Percentiles rank a stretch among this genome's conserved stretches.
Conservation (phyloP, 1,139 yeast genomes). For the Debaryomycetaceae sp. region DNA sequence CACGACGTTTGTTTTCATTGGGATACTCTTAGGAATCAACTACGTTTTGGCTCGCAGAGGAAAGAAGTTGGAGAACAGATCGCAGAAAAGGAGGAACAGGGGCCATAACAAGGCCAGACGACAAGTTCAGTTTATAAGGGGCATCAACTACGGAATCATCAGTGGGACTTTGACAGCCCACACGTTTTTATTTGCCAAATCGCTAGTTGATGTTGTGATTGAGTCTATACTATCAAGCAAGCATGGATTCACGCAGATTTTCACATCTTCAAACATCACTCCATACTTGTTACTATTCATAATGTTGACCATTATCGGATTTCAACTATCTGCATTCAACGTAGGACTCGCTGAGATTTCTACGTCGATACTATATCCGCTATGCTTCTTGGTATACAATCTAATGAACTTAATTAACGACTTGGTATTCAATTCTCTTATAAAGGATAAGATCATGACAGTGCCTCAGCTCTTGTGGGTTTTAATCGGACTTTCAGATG, state of each 20-base stretch:
- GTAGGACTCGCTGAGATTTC: conserved; percentile 69
- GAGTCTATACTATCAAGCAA: conserved; percentile 38
- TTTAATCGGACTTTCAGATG: conserved; percentile 35
- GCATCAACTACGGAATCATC: conserved; percentile 61
- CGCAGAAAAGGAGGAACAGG: conserved; percentile 10
- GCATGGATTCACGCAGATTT: conserved; percentile 18
- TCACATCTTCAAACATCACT: conserved; percentile 20
- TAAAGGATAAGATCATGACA: conserved; percentile 27
- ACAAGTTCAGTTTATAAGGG: conserved; percentile 37
- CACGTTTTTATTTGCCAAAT: conserved; percentile 79
- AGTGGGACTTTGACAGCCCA: conserved; percentile 86
- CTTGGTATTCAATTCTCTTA: conserved; percentile 46
- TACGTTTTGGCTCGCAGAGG: conserved; percentile 12
- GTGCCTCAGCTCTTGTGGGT: conserved; percentile 33
- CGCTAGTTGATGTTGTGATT: conserved; percentile 67
- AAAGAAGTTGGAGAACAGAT: conserved; percentile 11
- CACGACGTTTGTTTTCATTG: conserved; percentile 30
- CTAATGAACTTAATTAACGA: conserved; percentile 73
- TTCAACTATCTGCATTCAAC: conserved; percentile 72
- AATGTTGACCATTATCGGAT: conserved; percentile 67
- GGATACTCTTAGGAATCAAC: conserved; percentile 22
- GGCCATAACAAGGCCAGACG: conserved; percentile 11
- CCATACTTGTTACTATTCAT: conserved; percentile 52
- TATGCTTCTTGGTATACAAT: conserved; percentile 83
- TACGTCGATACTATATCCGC: conserved; percentile 78